Percentiles rank a stretch among this genome's conserved stretches.
Evolutionary conservation across 495 filamentous ascomycete species (phyloP).

Genomic region (Umbilicaria muhlenbergii): DNA sequence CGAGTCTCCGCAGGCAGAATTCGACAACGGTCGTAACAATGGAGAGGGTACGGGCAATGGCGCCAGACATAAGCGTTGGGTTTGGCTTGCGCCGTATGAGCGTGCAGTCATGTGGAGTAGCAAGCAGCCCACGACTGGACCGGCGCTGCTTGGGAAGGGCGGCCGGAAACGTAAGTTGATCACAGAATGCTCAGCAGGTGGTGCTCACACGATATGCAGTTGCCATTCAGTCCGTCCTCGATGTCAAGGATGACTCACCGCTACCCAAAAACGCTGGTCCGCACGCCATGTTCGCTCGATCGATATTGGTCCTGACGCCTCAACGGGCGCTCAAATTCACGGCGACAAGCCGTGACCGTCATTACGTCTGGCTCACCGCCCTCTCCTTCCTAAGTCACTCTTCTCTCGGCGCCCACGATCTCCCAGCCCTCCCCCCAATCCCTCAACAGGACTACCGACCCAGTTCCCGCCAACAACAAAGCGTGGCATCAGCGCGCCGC

Average conservation of each 20-base stretch:
- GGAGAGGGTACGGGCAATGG: constrained; percentile 41
- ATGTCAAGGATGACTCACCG: constrained; percentile 90
- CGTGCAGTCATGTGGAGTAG: constrained; percentile 94
- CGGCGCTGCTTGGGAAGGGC: constrained; percentile 83
- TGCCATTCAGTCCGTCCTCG: constrained; percentile 85
- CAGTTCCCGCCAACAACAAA: constrained; percentile 17
- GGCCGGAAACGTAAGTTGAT: constrained; percentile 76
- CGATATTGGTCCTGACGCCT: constrained; percentile 87
- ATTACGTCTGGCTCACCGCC: constrained; percentile 90
- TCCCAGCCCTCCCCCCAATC: constrained; percentile 38
- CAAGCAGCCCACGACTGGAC: constrained; percentile 83
- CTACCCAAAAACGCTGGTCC: constrained; percentile 50
- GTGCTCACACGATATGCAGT: constrained; percentile 37
- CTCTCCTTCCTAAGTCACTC: constrained; percentile 89
- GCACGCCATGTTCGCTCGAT: constrained; percentile 63
- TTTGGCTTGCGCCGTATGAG: constrained; percentile 95
- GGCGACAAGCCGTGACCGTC: constrained; percentile 62
- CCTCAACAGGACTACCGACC: constrained; percentile 32
- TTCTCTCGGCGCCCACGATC: constrained; percentile 51
- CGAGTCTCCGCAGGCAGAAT: constrained; percentile 35
- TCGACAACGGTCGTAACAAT: constrained; percentile 29
- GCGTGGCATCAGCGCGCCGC: constrained; percentile 29
- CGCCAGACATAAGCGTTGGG: constrained; percentile 87
- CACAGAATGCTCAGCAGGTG: neutral
- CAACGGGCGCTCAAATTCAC: constrained; percentile 94